Conservation (phyloP, 768 basidiomycete genomes). For the Mycena vulgaris region DNA sequence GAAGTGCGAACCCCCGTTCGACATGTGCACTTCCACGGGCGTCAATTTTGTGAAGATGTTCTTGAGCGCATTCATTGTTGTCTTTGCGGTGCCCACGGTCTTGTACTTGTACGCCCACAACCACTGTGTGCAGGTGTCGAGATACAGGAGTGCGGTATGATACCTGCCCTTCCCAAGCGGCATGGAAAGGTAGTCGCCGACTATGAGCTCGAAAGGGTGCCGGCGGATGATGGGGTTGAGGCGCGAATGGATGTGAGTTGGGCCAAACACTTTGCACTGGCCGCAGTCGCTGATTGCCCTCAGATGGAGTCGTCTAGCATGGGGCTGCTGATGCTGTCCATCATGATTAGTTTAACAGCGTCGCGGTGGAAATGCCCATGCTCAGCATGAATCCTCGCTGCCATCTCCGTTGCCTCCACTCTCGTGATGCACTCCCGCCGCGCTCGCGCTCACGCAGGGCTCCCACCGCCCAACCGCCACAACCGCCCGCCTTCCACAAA, state of each 20-base stretch:
- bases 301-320: not conserved
- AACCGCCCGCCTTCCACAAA: not conserved
- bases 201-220: slow-evolving; percentile 48
- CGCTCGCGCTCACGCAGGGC: too few species aligned
- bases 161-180: slow-evolving; percentile 41
- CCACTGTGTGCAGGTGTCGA: slow-evolving; percentile 32
- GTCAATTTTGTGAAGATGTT: not conserved
- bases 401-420: not conserved
- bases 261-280: too few species aligned
- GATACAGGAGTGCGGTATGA: slow-evolving; percentile 27
- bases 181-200: slow-evolving; percentile 46
- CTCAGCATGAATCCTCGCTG: not conserved
- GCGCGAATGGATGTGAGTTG: slow-evolving; percentile 27
- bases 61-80: not conserved
- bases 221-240: slow-evolving; percentile 4
- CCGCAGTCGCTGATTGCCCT: not conserved
- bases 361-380: not conserved
- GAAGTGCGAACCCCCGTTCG: not conserved
- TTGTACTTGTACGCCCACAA: slow-evolving; percentile 41
- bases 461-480: not conserved
- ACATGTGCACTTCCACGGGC: not conserved
- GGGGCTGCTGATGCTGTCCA: not conserved
- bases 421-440: not conserved
- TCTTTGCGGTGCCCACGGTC: not conserved
- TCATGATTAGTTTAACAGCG: not conserved